phyloP scores from a whole-genome alignment of 805 yeast species.

The Debaryomyces maramus region DNA sequence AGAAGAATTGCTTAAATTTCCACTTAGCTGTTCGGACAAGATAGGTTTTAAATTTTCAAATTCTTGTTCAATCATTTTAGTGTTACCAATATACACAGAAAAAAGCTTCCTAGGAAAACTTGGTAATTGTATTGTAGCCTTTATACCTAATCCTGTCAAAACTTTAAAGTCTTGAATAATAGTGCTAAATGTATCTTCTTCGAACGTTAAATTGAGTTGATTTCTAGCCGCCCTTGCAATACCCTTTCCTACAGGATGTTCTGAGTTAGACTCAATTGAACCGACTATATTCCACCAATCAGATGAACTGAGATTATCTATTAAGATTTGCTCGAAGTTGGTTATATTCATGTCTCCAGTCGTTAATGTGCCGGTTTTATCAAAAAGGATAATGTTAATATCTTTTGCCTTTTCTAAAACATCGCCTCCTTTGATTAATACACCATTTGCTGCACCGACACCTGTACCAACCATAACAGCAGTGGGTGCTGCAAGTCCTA shows the following conservation, averaged over 20 bases:
- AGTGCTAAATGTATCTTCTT: constrained; percentile 31
- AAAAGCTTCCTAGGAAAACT: constrained; percentile 14
- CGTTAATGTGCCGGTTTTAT: constrained; percentile 95
- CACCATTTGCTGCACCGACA: constrained; percentile 86
- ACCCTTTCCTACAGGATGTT: constrained; percentile 87
- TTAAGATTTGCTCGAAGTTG: constrained; percentile 19
- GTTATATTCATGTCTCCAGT: constrained; percentile 67
- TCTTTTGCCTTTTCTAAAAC: constrained; percentile 71
- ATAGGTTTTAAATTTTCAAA: constrained; percentile 6
- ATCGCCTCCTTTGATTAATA: constrained; percentile 91
- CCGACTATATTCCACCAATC: constrained; percentile 57
- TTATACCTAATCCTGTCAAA: constrained; percentile 48
- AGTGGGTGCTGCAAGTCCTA: constrained; percentile 97
- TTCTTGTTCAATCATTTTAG: constrained; percentile 34
- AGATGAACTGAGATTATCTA: constrained; percentile 8
- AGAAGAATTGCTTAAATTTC: constrained; percentile 15
- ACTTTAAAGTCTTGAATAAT: constrained; percentile 35
- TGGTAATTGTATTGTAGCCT: constrained; percentile 36
- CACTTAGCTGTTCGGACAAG: constrained; percentile 2
- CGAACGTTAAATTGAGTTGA: constrained; percentile 27
- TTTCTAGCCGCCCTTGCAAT: constrained; percentile 43
- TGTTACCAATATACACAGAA: constrained; percentile 56
- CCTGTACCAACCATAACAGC: constrained; percentile 99
- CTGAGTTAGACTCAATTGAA: constrained; percentile 66
- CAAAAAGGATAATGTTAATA: constrained; percentile 72